Evolutionary conservation across 768 basidiomycete species (phyloP), one percentile per base, ranked within the genome.

Genomic region (Phylloporus arenicola): DNA sequence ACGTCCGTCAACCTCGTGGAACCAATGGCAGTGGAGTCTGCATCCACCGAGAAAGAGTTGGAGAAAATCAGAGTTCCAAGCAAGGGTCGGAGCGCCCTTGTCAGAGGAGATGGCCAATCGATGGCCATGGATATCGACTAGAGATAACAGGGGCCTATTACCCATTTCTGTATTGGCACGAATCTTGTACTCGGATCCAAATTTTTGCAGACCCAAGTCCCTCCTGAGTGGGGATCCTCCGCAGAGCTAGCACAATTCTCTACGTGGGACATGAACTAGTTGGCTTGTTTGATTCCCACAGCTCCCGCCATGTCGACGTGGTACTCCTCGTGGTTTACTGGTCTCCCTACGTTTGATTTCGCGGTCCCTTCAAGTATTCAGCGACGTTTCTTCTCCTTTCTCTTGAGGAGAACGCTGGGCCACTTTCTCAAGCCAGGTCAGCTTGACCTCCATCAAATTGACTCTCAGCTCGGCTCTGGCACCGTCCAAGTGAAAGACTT

Each of bases 101-200:
- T 95, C 33, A 80, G 80, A 56, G 89, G 90, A 53, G 88, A 88
- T 51, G 89, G 90, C 13, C 85, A 82, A 25, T 83, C 86, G 2
- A 95, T 96, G 93, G 84, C 81, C 24, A 97, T 96, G 93, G 87
- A 88, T 42, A 70, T 90, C 61, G 86, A 90, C 63, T 90, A 65
- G 31, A n/a, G 25, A 17, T 13, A 19, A 35, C 33, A 64, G 63
- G 61, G 57, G 63, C 37, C 13, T 47, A 47, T 54, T 57, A 12
- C 47, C 63, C 51, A 43, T 42, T 52, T 62, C 52, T 49, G 59
- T 63, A 25, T 24, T 38, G 27, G 25, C 43, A 42, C 46, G 48
- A 33, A 43, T 47, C 31, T 41, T 17, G 3, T 38, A 38, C 31
- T 41, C 20, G 39, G 20, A 17, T 44, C 5, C 19, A 43, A 40